phyloP scores from a whole-genome alignment of 1,284 basidiomycete species.

The Hymenochaete sp. region DNA sequence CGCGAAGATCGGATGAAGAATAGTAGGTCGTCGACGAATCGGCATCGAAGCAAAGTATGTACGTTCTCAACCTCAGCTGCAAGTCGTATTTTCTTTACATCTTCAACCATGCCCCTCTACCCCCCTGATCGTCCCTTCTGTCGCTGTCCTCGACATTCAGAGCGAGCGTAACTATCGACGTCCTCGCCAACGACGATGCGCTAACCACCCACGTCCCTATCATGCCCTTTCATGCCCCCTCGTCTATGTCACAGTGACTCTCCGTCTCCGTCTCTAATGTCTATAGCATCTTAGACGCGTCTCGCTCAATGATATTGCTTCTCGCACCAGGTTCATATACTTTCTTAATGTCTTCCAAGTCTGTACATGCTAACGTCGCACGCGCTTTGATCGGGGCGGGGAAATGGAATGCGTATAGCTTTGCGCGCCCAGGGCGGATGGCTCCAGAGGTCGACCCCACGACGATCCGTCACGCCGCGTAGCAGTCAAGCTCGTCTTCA shows the following conservation, averaged over 20 bases:
- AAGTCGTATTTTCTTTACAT: too few species aligned
- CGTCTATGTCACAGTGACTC: too few species aligned
- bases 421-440: conserved; percentile 48
- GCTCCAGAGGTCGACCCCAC: conserved; percentile 23
- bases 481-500: conserved; percentile 85
- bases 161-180: too few species aligned
- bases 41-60: too few species aligned
- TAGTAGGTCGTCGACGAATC: too few species aligned
- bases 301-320: conserved; percentile 63
- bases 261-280: conserved; percentile 39
- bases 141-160: not conserved
- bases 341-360: conserved; percentile 8
- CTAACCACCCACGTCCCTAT: conserved; percentile 17
- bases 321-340: conserved; percentile 53
- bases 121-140: not conserved
- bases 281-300: conserved; percentile 50
- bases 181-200: conserved; percentile 5
- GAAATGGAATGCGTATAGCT: conserved; percentile 82
- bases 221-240: too few species aligned
- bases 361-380: conserved; percentile 6
- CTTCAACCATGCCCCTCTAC: too few species aligned
- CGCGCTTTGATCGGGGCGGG: conserved; percentile 65
- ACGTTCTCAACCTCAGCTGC: too few species aligned
- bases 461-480: conserved; percentile 32
- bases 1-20: too few species aligned